Evolutionary conservation across 2,329 filamentous ascomycete genomes (phyloP), one percentile per base, ranked within the genome.

Genomic region (Orbilia ellipsospora): DNA sequence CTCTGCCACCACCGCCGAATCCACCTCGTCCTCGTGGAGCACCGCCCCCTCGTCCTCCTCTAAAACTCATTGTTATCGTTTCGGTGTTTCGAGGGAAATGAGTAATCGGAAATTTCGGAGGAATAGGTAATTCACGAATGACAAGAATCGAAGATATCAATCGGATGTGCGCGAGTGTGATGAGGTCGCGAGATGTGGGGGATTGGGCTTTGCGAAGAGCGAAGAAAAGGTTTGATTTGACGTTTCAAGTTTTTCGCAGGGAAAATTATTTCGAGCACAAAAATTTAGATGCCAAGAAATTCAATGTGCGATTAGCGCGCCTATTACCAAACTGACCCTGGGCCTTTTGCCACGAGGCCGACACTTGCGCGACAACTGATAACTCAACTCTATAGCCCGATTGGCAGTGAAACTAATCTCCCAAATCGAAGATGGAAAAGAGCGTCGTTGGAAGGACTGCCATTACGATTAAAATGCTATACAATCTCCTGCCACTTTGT

Each of bases 1-100:
- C 73, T 13, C 78, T 66, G 15, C 77, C 72, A 16, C 73, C 59
- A 18, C 62, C 55, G 23, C 59, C 60, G n/a, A 65, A 65, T 16
- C 73, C 59, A 20, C 65, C 79, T 73, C 79, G 72, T 59, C 78
- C 63, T 68, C 74, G 67, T 54, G 60, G 42, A 56, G 66, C 20
- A 23, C 48, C 63, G 48, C 70, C 70, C 1, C 70, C 70, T 68
- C 70, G 63, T 42, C 70, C 70, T 52, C 70, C 70, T 68, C 70
- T 67, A 48, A 74, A 74, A 55, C 70, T 74, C 70, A 74, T 74
- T 4, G 45, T 55, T 44, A 23, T 6, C n/a, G 13, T 52, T 26
- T 68, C 70, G 51, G 56, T 6, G 55, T 20, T 23, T 62, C 15
- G 26, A 18, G 10, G 50, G 26, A 63, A 44, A 54, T 26, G 23